A percentile compares a stretch with the other conserved stretches of the same genome.
These are phyloP conservation scores for Verbena officinalis DNA, from an alignment of 257 asterid species.

Conservation along the genomic window DNA sequence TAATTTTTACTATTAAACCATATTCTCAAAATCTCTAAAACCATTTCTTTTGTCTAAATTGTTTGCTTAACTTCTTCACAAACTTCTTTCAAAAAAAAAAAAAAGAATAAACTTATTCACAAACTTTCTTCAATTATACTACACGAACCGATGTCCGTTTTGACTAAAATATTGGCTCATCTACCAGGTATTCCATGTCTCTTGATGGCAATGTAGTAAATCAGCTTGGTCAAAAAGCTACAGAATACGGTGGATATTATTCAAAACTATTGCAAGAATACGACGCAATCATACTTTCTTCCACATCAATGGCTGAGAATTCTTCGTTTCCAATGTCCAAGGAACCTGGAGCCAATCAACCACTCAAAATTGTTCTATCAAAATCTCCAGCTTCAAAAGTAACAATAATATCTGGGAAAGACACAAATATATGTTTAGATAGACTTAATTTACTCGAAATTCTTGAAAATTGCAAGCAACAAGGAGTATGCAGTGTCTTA, in stretches of 20 bases:
- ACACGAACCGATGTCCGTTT: neutral
- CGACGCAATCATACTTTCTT: slow-evolving; percentile 67
- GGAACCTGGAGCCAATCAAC: slow-evolving; percentile 86
- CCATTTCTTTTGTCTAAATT: neutral
- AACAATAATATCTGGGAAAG: slow-evolving; percentile 46
- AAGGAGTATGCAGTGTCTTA: slow-evolving; percentile 73
- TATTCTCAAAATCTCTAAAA: no score
- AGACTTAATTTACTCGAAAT: slow-evolving; percentile 49
- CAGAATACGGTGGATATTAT: slow-evolving; percentile 77
- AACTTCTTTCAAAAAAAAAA: no score
- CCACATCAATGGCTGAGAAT: slow-evolving; percentile 32
- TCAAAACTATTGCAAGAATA: slow-evolving; percentile 83
- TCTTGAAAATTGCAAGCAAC: slow-evolving; percentile 72
- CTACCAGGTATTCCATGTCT: slow-evolving; percentile 76
- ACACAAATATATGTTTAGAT: slow-evolving; percentile 34
- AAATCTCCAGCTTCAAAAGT: slow-evolving; percentile 43
- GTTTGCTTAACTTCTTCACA: neutral
- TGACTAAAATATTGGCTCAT: slow-evolving; percentile 20
- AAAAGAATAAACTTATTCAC: neutral
- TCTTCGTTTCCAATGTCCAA: slow-evolving; percentile 52
- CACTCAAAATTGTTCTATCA: slow-evolving; percentile 61
- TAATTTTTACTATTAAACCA: no score
- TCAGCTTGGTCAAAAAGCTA: slow-evolving; percentile 60
- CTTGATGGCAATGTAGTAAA: slow-evolving; percentile 60
- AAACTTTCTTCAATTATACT: neutral